phyloP scores from a whole-genome alignment of 805 yeast genomes.

The Myxozyma sirexii region DNA sequence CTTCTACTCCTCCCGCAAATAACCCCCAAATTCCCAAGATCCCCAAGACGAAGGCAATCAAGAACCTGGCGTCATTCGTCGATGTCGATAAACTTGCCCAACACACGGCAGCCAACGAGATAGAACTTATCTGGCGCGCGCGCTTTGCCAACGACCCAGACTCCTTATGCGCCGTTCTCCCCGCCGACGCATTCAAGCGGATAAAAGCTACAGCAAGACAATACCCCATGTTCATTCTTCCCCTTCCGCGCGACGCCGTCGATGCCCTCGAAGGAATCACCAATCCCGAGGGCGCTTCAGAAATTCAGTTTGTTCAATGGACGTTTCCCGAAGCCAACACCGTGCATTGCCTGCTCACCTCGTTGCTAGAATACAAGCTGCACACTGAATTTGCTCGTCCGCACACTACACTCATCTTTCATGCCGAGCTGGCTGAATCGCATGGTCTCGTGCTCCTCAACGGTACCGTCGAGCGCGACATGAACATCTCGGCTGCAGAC shows the following conservation, averaged over 20 bases:
- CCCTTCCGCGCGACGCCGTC: conserved; percentile 65
- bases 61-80: conserved; percentile 69
- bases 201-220: conserved; percentile 66
- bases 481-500: conserved; percentile 64
- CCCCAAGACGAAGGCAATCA: conserved; percentile 49
- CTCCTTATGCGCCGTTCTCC: conserved; percentile 66
- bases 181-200: conserved; percentile 59
- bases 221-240: conserved; percentile 85
- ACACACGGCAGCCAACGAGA: conserved; percentile 56
- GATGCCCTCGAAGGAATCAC: conserved; percentile 9
- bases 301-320: conserved; percentile 95
- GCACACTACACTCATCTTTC: conserved; percentile 88
- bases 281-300: conserved; percentile 49
- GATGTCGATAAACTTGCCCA: conserved; percentile 65
- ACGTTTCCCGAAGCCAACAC: conserved; percentile 80
- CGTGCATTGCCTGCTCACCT: conserved; percentile 85
- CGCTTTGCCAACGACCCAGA: conserved; percentile 67
- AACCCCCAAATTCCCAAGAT: conserved; percentile 39
- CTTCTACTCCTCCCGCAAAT: background rate
- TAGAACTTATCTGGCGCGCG: conserved; percentile 87
- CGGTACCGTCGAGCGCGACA: conserved; percentile 74
- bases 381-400: conserved; percentile 93
- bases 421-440: conserved; percentile 64
- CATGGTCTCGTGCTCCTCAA: conserved; percentile 79
- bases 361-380: conserved; percentile 86